These are phyloP conservation scores for Cercospora sesami DNA, from an alignment of 2,329 filamentous ascomycete species.

Conservation along the genomic window DNA sequence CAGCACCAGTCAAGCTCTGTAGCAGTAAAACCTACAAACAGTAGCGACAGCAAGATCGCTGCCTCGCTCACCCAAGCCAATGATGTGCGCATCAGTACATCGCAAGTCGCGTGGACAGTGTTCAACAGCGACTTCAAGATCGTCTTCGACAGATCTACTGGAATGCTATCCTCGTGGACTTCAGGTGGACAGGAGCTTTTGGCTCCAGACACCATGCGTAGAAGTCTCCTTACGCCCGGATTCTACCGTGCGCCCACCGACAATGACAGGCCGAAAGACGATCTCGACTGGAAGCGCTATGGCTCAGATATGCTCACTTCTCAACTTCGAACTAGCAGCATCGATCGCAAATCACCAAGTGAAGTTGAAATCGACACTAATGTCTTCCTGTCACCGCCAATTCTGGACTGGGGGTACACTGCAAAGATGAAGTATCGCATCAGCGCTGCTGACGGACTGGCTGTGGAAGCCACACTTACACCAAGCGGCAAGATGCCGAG, in stretches of 20 bases:
- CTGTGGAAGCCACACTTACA: conserved; percentile 6
- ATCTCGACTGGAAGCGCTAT: conserved; percentile 55
- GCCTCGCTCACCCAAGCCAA: not conserved
- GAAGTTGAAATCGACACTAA: conserved; percentile 26
- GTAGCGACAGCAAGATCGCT: not conserved
- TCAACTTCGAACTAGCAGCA: conserved; percentile 49
- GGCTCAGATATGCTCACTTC: conserved; percentile 52
- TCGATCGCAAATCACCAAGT: conserved; percentile 25
- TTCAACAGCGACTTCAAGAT: conserved; percentile 14
- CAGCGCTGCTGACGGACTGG: not conserved
- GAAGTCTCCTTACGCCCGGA: conserved; percentile 43
- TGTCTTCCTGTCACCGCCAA: conserved; percentile 53
- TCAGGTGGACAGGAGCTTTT: conserved; percentile 42
- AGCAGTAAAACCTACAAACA: not conserved
- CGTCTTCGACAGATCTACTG: conserved; percentile 12
- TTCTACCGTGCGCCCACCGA: conserved; percentile 66
- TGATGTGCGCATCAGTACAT: conserved; percentile 13
- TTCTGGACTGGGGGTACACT: conserved; percentile 59
- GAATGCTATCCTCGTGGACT: conserved; percentile 40
- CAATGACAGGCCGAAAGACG: conserved; percentile 58
- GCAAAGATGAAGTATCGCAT: conserved; percentile 55
- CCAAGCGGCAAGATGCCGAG: conserved; percentile 45
- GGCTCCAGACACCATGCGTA: not conserved
- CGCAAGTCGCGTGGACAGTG: conserved; percentile 11
- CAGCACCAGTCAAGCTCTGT: conserved; percentile 14